These are phyloP conservation scores for Cutaneotrichosporon dermatis DNA, from an alignment of 1,284 basidiomycete genomes.

Conservation along the genomic window DNA sequence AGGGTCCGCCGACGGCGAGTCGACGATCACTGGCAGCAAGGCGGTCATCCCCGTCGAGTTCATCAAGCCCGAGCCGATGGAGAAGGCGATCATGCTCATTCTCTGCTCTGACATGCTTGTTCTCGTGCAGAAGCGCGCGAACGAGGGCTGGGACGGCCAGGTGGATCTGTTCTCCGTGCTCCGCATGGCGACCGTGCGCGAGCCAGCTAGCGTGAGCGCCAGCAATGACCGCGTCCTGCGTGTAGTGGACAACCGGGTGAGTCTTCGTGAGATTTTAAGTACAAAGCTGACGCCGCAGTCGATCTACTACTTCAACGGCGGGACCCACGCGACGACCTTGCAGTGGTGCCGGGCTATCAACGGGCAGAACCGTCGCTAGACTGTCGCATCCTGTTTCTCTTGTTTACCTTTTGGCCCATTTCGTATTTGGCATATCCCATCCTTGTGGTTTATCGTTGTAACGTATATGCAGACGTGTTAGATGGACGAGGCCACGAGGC, in stretches of 20 bases:
- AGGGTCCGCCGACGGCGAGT: conserved; percentile 30
- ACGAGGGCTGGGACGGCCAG: conserved; percentile 61
- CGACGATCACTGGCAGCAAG: conserved; percentile 48
- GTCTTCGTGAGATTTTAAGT: no score
- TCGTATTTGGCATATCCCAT: neutral
- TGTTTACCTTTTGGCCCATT: neutral
- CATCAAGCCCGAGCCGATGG: conserved; percentile 56
- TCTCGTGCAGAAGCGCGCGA: conserved; percentile 68
- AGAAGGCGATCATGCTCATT: conserved; percentile 42
- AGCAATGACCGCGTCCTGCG: conserved; percentile 60
- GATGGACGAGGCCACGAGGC: neutral
- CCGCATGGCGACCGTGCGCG: conserved; percentile 80
- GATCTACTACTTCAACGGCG: conserved; percentile 85
- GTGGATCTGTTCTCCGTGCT: conserved; percentile 91
- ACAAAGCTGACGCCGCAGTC: conserved; percentile 51
- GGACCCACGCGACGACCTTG: conserved; percentile 71
- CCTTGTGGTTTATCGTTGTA: conserved; percentile 1
- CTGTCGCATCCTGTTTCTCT: neutral
- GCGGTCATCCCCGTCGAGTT: conserved; percentile 84
- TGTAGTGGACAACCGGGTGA: conserved; percentile 44
- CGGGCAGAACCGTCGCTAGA: conserved; percentile 21
- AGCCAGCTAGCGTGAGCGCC: conserved; percentile 83
- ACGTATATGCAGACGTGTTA: conserved; percentile 1
- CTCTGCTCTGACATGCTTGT: conserved; percentile 78
- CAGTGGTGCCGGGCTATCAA: conserved; percentile 67